These are phyloP conservation scores for Psilocybe subaeruginosa DNA, from an alignment of 768 basidiomycete species.

Conservation along the genomic window DNA sequence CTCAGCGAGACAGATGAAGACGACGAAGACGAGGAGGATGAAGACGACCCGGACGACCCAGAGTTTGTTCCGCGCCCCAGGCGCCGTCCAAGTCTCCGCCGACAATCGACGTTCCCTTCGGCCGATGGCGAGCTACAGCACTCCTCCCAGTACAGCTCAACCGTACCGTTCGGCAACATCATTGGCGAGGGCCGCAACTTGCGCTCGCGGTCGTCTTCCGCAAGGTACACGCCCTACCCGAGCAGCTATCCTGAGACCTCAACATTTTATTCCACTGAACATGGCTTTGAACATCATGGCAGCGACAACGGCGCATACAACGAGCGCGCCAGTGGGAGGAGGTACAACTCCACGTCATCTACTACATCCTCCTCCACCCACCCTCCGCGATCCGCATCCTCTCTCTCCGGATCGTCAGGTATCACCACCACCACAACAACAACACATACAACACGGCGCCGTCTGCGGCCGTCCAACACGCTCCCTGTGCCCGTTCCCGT, in stretches of 20 bases:
- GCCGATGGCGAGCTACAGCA: conserved; percentile 8
- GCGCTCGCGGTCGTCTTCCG: conserved; percentile 26
- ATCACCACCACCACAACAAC: conserved; percentile 15
- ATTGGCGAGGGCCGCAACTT: conserved; percentile 25
- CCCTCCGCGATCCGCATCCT: conserved; percentile 8
- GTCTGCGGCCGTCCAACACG: conserved; percentile 17
- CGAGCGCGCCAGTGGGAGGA: conserved; percentile 4
- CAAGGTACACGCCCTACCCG: conserved; percentile 28
- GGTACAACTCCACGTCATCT: conserved; percentile 13
- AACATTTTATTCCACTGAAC: conserved; percentile 1
- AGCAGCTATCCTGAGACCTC: conserved; percentile 12
- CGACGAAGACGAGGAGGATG: conserved; percentile 28
- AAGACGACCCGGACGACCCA: conserved; percentile 32
- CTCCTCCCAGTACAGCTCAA: conserved; percentile 6
- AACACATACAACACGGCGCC: conserved; percentile 12
- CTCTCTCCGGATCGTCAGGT: conserved; percentile 14
- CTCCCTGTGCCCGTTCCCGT: conserved; percentile 63
- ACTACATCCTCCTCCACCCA: conserved; percentile 13
- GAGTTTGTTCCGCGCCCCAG: conserved; percentile 33
- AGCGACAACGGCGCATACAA: conserved; percentile 9
- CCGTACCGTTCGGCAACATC: conserved; percentile 11
- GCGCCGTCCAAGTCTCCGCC: conserved; percentile 12
- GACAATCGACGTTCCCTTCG: conserved; percentile 15
- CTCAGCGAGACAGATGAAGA: conserved; percentile 29
- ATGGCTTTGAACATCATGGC: conserved; percentile 13